phyloP scores from a whole-genome alignment of 2,329 filamentous ascomycete species.

The Fusarium brevicatenulatum region DNA sequence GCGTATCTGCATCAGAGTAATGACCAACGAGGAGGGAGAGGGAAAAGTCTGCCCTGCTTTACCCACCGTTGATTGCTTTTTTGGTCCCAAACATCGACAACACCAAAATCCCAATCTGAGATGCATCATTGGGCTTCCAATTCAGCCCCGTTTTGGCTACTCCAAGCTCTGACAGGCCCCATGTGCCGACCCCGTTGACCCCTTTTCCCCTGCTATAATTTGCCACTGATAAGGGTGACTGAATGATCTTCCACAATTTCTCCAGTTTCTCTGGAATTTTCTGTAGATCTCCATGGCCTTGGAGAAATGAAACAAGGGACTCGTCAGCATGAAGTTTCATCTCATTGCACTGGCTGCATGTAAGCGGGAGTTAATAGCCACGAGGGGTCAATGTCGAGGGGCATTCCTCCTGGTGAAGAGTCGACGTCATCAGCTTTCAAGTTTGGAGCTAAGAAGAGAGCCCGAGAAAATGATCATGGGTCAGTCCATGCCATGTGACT shows the following conservation, averaged over 20 bases:
- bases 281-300: constrained; percentile 34
- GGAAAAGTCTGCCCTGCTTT: constrained; percentile 23
- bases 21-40: constrained; percentile 11
- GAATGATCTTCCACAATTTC: constrained; percentile 11
- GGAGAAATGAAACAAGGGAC: constrained; percentile 41
- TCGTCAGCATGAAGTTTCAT: constrained; percentile 40
- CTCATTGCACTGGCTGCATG: background rate
- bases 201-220: constrained; percentile 35
- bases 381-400: constrained; percentile 34
- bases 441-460: constrained; percentile 5
- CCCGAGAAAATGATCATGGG: background rate
- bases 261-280: constrained; percentile 22
- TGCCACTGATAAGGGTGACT: constrained; percentile 37
- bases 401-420: constrained; percentile 5
- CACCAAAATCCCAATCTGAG: constrained; percentile 30
- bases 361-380: constrained; percentile 25
- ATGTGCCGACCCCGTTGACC: constrained; percentile 9
- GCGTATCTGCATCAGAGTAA: constrained; percentile 22
- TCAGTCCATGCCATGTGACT: constrained; percentile 17
- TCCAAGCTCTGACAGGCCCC: constrained; percentile 18
- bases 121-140: constrained; percentile 28
- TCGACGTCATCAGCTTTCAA: constrained; percentile 38
- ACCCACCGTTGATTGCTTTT: constrained; percentile 21
- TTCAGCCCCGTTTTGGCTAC: constrained; percentile 5
- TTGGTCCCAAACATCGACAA: constrained; percentile 28